Evolutionary conservation across 2,329 filamentous ascomycete genomes (phyloP).

Genomic region (Chrysosporium keratinophilum): DNA sequence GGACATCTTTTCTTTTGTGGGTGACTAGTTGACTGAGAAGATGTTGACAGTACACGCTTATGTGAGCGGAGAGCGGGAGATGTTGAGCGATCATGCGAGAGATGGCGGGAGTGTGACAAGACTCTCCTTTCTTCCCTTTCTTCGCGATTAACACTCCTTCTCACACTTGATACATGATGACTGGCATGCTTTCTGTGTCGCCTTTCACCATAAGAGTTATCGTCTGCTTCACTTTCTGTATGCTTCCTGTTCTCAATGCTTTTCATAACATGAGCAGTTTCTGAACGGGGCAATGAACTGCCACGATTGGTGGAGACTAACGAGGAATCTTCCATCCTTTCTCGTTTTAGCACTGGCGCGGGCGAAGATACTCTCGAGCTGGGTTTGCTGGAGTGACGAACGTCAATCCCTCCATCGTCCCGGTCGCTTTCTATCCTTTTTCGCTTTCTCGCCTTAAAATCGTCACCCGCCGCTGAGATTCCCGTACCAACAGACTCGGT

Average conservation of each 20-base stretch:
- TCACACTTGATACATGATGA: neutral
- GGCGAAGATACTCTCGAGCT: constrained; percentile 23
- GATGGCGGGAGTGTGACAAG: constrained; percentile 19
- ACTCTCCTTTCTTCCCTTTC: constrained; percentile 5
- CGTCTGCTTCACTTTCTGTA: neutral
- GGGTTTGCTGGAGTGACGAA: constrained; percentile 21
- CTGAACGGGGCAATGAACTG: constrained; percentile 16
- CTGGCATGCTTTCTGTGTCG: constrained; percentile 4
- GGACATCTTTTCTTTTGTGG: constrained; percentile 26
- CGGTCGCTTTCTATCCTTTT: constrained; percentile 24
- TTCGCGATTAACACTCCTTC: constrained; percentile 6
- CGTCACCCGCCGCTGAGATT: constrained; percentile 19
- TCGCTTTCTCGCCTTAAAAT: constrained; percentile 24
- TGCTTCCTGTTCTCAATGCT: constrained; percentile 13
- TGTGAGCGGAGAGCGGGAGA: constrained; percentile 30
- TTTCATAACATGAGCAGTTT: constrained; percentile 16
- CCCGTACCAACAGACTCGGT: constrained; percentile 15
- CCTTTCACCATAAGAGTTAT: neutral
- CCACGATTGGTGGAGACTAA: constrained; percentile 21
- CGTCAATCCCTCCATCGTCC: constrained; percentile 19
- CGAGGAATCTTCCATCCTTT: constrained; percentile 27
- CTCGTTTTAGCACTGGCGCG: constrained; percentile 26
- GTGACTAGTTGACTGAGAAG: constrained; percentile 18
- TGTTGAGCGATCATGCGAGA: constrained; percentile 27
- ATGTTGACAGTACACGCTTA: constrained; percentile 30